Evolutionary conservation across 1,284 basidiomycete species (phyloP), one percentile per base, ranked within the genome.

Genomic region (Flammula alnicola): DNA sequence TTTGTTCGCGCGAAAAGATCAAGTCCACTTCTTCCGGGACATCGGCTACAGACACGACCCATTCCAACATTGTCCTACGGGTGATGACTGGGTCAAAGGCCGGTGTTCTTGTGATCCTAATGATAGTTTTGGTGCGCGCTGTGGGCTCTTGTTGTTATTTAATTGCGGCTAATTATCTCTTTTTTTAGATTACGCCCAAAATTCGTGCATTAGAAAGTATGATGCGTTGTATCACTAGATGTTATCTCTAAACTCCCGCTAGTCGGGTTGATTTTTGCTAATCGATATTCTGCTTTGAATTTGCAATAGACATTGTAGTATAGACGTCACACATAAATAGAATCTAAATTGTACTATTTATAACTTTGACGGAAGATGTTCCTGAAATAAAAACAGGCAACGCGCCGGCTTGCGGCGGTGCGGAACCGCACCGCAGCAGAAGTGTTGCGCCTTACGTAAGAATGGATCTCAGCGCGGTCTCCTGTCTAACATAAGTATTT

Each of bases 21-120:
- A 91, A 62, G 73, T 93, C 14, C 87, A 91, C 62, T 91, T 89
- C 69, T 91, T 93, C 69, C 69, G 77, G 27, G 80, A 84, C 42
- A 77, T 81, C 44, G 79, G 78, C 0, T 75, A 74, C 52, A 61
- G 65, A 50, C 72, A 75, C 42, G 64, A 68, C 39, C 62, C 60
- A 7, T 72, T 72, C 56, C 69, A 71, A 43, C 73, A 72, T 47
- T 74, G 72, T 55, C 73, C 73, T 5, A 52, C 56, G 38, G 69
- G 67, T 11, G 60, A 66, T 20, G 59, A 63, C 8, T 74, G 71
- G 72, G 40, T 47, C 4, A 58, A 59, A 35, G 72, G 72, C 4
- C 63, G 66, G 7, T 74, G 73, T 56, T 60, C 72, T 9, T 75
- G 72, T 56, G 63, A 73, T 57, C 66, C 70, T 22, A 56, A 61